These are phyloP conservation scores for Quercus tomentella DNA, from an alignment of 331 rosid species.

Conservation along the genomic window DNA sequence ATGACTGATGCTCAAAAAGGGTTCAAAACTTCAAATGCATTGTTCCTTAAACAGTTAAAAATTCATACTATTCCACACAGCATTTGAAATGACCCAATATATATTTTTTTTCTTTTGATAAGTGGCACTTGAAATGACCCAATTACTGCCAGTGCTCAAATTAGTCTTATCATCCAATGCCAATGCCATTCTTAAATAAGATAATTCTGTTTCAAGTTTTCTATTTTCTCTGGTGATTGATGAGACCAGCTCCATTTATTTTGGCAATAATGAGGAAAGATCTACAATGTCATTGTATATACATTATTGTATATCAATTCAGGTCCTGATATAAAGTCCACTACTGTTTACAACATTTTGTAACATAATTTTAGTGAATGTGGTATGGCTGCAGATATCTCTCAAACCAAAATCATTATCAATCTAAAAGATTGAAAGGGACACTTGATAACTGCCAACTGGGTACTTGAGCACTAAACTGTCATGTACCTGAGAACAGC, in stretches of 20 bases:
- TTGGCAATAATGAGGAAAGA: not conserved
- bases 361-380: not conserved
- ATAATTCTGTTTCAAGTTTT: not conserved
- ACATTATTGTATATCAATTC: too few species aligned
- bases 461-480: constrained; percentile 40
- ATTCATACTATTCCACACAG: not conserved
- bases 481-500: constrained; percentile 81
- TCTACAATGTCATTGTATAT: not conserved
- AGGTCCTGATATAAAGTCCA: not conserved
- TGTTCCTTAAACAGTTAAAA: not conserved
- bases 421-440: not conserved
- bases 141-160: not conserved
- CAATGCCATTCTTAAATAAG: not conserved
- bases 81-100: too few species aligned
- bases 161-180: not conserved
- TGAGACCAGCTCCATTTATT: not conserved
- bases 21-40: not conserved
- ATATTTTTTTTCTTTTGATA: too few species aligned
- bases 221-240: not conserved
- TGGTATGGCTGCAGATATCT: not conserved
- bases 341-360: not conserved
- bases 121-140: not conserved
- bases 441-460: constrained; percentile 11
- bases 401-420: not conserved
- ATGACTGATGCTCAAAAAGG: not conserved